Conservation (phyloP, 2,329 filamentous ascomycete species). For the Plectosphaerella cucumerina region DNA sequence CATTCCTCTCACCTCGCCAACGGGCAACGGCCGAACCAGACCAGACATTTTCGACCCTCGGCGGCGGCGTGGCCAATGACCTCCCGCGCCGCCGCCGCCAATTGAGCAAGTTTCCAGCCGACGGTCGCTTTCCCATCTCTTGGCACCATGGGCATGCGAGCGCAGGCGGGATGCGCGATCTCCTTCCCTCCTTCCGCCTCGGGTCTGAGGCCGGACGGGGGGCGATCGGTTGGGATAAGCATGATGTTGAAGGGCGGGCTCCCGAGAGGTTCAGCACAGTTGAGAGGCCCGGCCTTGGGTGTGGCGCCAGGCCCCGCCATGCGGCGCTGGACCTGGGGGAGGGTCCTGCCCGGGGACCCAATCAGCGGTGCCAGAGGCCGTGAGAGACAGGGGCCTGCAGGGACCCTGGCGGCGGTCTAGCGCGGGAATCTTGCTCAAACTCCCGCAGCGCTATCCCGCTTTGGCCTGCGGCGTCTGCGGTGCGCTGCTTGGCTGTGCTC, state of each 20-base stretch:
- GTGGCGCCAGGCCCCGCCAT: neutral
- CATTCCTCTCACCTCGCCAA: neutral
- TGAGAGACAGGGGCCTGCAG: slow-evolving; percentile 1
- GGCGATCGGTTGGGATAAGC: too few relatives aligned
- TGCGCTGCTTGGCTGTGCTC: too few relatives aligned
- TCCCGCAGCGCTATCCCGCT: slow-evolving; percentile 9
- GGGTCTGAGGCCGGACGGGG: too few relatives aligned
- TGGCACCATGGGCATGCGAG: neutral
- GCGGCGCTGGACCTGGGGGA: neutral
- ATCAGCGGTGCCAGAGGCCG: neutral
- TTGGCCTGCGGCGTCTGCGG: neutral
- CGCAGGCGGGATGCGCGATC: too few relatives aligned
- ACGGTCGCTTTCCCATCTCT: neutral
- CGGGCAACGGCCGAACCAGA: too few relatives aligned
- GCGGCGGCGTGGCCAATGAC: slow-evolving; percentile 8
- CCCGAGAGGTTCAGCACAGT: neutral
- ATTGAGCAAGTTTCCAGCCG: slow-evolving; percentile 18
- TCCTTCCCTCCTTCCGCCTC: too few relatives aligned
- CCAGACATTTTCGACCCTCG: neutral
- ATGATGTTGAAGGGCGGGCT: too few relatives aligned
- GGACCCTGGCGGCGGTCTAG: slow-evolving; percentile 8
- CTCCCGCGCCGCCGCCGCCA: slow-evolving; percentile 9
- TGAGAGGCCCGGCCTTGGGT: neutral
- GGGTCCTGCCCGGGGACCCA: slow-evolving; percentile 2
- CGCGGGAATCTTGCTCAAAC: slow-evolving; percentile 15